Percentiles rank a stretch among this genome's conserved stretches.
Evolutionary conservation across 2,329 filamentous ascomycete genomes (phyloP).

Genomic region (Botryosphaeria dothidea): DNA sequence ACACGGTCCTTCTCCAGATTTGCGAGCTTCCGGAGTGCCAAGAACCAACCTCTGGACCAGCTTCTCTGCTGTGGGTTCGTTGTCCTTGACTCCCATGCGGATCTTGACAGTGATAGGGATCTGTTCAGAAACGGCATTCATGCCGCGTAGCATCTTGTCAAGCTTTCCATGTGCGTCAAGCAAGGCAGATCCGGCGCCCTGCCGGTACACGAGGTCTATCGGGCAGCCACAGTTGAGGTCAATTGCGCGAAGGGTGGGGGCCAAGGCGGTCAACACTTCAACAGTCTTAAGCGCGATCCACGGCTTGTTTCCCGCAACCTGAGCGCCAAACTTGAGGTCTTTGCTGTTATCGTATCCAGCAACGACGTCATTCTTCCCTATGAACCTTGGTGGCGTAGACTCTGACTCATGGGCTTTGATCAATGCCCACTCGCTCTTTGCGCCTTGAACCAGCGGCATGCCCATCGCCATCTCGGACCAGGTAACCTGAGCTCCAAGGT

Average conservation of each 20-base stretch:
- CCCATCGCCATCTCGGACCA: conserved; percentile 99
- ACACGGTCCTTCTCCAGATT: conserved; percentile 67
- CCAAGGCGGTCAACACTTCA: conserved; percentile 73
- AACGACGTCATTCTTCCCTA: conserved; percentile 59
- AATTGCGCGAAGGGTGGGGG: conserved; percentile 83
- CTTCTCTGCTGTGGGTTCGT: conserved; percentile 75
- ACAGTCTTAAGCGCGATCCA: conserved; percentile 89
- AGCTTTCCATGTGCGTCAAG: conserved; percentile 87
- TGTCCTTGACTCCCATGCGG: conserved; percentile 83
- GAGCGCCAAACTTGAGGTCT: conserved; percentile 86
- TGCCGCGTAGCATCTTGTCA: conserved; percentile 91
- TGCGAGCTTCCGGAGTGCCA: conserved; percentile 71
- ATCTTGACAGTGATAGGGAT: conserved; percentile 95
- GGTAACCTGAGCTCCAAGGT: conserved; percentile 86
- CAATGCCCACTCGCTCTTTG: conserved; percentile 90
- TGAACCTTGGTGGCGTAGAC: conserved; percentile 68
- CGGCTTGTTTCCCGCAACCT: conserved; percentile 90
- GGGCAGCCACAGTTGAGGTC: conserved; percentile 97
- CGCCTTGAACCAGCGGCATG: conserved; percentile 83
- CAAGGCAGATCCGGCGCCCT: conserved; percentile 85
- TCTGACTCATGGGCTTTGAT: conserved; percentile 91
- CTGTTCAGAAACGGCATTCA: conserved; percentile 90
- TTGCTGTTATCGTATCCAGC: conserved; percentile 77
- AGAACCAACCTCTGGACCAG: conserved; percentile 81
- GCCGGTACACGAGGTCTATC: conserved; percentile 88